Conservation (phyloP, 1,284 basidiomycete genomes). For the Ceratobasidium sp. region DNA sequence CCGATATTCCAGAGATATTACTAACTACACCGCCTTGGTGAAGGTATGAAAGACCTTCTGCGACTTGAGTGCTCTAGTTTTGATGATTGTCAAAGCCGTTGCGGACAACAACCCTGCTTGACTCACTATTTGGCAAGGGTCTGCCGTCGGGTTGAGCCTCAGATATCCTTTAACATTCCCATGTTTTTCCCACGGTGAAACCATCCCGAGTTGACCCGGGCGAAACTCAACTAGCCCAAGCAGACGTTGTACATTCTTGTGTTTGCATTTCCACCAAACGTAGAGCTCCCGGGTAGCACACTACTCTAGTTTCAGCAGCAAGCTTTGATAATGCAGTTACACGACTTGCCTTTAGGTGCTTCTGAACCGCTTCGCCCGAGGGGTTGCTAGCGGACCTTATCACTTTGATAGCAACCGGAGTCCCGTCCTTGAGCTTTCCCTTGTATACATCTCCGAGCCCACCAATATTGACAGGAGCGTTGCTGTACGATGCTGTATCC, state of each 20-base stretch:
- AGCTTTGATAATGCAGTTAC: too few relatives aligned
- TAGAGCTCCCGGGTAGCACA: slow-evolving; percentile 12
- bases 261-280: slow-evolving; percentile 13
- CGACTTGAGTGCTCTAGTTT: slow-evolving; percentile 2
- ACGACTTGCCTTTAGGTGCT: too few relatives aligned
- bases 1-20: neutral
- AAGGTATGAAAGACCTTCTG: slow-evolving; percentile 14
- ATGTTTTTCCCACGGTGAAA: neutral
- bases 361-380: too few relatives aligned
- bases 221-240: slow-evolving; percentile 1
- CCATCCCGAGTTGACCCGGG: slow-evolving; percentile 9
- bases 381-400: too few relatives aligned
- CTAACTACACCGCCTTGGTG: neutral
- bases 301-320: neutral
- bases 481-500: neutral
- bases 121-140: neutral
- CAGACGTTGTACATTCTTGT: neutral
- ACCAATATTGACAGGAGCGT: neutral
- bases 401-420: too few relatives aligned
- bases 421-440: too few relatives aligned
- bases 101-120: too few relatives aligned
- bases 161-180: neutral
- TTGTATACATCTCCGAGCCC: too few relatives aligned
- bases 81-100: too few relatives aligned
- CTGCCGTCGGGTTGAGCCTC: neutral